Evolutionary conservation across 495 filamentous ascomycete genomes (phyloP).

Genomic region (Penicillium goetzii): DNA sequence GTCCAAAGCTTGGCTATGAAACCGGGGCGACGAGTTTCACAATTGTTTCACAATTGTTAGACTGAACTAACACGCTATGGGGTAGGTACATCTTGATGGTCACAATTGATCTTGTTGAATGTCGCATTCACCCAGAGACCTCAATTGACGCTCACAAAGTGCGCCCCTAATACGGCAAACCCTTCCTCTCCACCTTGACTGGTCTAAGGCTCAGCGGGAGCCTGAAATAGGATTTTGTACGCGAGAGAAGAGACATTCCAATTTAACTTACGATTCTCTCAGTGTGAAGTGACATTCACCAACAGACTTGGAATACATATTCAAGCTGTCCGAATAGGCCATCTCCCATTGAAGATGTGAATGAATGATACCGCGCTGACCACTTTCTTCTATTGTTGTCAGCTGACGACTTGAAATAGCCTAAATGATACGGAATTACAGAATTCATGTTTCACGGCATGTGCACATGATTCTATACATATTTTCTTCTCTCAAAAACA

Average conservation of each 20-base stretch:
- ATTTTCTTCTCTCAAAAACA: no score
- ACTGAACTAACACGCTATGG: not conserved
- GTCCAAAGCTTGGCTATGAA: constrained; percentile 13
- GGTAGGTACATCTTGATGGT: not conserved
- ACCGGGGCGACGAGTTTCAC: not conserved
- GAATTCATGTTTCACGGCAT: no score
- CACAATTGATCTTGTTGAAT: not conserved
- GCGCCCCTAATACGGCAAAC: not conserved
- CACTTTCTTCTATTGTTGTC: no score
- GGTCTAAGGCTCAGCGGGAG: not conserved
- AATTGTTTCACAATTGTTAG: not conserved
- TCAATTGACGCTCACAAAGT: not conserved
- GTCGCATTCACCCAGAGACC: not conserved
- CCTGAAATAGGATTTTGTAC: not conserved
- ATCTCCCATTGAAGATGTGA: no score
- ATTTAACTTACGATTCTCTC: not conserved
- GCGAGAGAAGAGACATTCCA: not conserved
- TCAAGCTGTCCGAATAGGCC: no score
- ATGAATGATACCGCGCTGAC: no score
- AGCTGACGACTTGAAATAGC: no score
- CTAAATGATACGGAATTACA: no score
- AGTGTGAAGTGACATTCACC: no score
- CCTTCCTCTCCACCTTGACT: not conserved
- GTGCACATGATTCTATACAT: no score
- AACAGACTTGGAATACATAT: no score